These are phyloP conservation scores for Alternaria dauci DNA, from an alignment of 2,329 filamentous ascomycete genomes.

Conservation along the genomic window DNA sequence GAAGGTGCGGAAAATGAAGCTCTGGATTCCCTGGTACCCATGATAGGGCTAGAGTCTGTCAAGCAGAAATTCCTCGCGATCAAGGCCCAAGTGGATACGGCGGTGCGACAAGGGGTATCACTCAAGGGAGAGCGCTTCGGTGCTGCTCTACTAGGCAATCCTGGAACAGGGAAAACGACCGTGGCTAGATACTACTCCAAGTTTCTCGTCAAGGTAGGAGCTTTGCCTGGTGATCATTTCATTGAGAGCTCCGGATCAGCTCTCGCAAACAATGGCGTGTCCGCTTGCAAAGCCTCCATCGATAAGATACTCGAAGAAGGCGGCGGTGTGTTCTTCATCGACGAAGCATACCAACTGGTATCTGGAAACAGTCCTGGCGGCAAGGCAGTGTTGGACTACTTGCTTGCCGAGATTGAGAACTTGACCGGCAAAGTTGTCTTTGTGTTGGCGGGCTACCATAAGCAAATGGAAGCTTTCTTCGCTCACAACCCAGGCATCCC, in stretches of 20 bases:
- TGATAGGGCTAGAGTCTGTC: constrained; percentile 72
- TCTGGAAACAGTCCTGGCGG: constrained; percentile 67
- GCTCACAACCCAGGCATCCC: constrained; percentile 75
- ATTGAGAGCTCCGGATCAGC: constrained; percentile 73
- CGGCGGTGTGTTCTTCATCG: constrained; percentile 78
- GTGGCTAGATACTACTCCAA: constrained; percentile 74
- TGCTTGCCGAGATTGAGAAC: constrained; percentile 78
- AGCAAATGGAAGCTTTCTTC: constrained; percentile 80
- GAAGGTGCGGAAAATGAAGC: constrained; percentile 62
- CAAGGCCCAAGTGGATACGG: constrained; percentile 69
- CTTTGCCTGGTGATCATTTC: constrained; percentile 68
- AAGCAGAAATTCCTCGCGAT: constrained; percentile 70
- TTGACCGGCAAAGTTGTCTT: constrained; percentile 74
- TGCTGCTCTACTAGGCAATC: constrained; percentile 73
- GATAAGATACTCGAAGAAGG: constrained; percentile 64
- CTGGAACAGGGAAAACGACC: constrained; percentile 80
- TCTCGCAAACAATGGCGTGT: constrained; percentile 69
- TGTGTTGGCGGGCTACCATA: constrained; percentile 75
- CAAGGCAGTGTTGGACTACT: constrained; percentile 70
- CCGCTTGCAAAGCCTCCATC: constrained; percentile 65
- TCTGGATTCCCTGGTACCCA: constrained; percentile 71
- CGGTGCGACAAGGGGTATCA: constrained; percentile 64
- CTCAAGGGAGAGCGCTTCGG: constrained; percentile 68
- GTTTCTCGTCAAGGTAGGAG: constrained; percentile 69
- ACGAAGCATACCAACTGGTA: constrained; percentile 79